A percentile compares a stretch with the other conserved stretches of the same genome.
These are phyloP conservation scores for Persicaria maculosa DNA, from an alignment of 148 eudicot species.

Conservation along the genomic window DNA sequence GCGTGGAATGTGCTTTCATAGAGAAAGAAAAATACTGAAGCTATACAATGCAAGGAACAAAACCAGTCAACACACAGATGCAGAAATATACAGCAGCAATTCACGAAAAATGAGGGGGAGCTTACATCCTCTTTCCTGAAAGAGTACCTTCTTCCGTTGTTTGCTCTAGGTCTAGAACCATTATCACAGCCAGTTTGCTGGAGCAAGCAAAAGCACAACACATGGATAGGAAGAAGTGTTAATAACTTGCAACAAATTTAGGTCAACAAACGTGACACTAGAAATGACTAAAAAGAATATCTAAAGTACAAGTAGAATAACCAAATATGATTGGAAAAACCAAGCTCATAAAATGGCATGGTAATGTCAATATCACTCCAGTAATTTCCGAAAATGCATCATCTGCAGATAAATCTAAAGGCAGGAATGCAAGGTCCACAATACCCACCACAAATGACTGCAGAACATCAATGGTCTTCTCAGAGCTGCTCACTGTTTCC, in stretches of 20 bases:
- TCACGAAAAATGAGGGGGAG: slow-evolving; percentile 6
- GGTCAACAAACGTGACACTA: neutral
- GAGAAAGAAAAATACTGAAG: too few relatives aligned
- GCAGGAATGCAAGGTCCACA: neutral
- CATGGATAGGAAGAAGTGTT: neutral
- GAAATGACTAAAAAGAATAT: neutral
- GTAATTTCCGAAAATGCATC: neutral
- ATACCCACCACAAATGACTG: slow-evolving; percentile 36
- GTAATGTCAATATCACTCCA: neutral
- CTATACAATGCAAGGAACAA: too few relatives aligned
- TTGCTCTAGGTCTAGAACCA: slow-evolving; percentile 23
- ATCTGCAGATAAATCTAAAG: neutral
- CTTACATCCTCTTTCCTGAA: slow-evolving; percentile 52
- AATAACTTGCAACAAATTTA: neutral
- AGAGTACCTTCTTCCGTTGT: slow-evolving; percentile 33
- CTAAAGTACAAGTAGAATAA: too few relatives aligned
- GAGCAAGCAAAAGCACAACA: slow-evolving; percentile 7
- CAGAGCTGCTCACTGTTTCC: slow-evolving; percentile 31
- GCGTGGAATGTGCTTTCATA: neutral
- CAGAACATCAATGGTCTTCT: slow-evolving; percentile 24
- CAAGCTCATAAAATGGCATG: neutral
- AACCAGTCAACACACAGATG: too few relatives aligned
- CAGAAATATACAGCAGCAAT: too few relatives aligned
- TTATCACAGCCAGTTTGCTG: slow-evolving; percentile 38
- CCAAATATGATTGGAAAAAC: neutral